These are phyloP conservation scores for Rhizophagus clarus DNA, from an alignment of 192 early-diverging fungal genomes.

Conservation along the genomic window DNA sequence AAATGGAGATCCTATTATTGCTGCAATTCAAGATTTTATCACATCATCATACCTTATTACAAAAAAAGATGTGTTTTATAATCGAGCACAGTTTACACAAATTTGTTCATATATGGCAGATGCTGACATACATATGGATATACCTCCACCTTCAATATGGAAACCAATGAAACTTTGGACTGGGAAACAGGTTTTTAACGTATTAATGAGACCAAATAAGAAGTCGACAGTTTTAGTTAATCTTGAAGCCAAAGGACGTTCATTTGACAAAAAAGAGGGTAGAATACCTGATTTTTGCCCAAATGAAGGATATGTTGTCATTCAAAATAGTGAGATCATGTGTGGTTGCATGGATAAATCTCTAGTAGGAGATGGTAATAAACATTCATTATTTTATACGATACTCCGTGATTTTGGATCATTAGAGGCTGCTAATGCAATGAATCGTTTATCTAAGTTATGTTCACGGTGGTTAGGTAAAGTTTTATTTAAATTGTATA, in stretches of 20 bases:
- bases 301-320: conserved; percentile 87
- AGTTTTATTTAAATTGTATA: neutral
- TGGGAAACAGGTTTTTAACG: conserved; percentile 93
- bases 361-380: conserved; percentile 96
- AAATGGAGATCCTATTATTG: conserved; percentile 98
- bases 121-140: conserved; percentile 77
- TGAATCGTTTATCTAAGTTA: conserved; percentile 95
- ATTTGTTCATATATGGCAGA: conserved; percentile 92
- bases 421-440: conserved; percentile 80
- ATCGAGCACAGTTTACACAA: conserved; percentile 90
- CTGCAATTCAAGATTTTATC: conserved; percentile 99
- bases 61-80: conserved; percentile 93
- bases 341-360: conserved; percentile 93
- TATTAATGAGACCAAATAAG: conserved; percentile 86
- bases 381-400: conserved; percentile 92
- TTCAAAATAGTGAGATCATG: conserved; percentile 94
- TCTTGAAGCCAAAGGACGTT: conserved; percentile 86
- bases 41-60: conserved; percentile 94
- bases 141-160: conserved; percentile 90
- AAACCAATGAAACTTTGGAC: conserved; percentile 95
- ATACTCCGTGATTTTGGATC: conserved; percentile 92
- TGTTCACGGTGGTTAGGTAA: conserved; percentile 88
- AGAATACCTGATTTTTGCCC: conserved; percentile 77
- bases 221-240: conserved; percentile 73
- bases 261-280: conserved; percentile 63